Conservation (phyloP, 2,329 filamentous ascomycete genomes). For the Lachnellula suecica region DNA sequence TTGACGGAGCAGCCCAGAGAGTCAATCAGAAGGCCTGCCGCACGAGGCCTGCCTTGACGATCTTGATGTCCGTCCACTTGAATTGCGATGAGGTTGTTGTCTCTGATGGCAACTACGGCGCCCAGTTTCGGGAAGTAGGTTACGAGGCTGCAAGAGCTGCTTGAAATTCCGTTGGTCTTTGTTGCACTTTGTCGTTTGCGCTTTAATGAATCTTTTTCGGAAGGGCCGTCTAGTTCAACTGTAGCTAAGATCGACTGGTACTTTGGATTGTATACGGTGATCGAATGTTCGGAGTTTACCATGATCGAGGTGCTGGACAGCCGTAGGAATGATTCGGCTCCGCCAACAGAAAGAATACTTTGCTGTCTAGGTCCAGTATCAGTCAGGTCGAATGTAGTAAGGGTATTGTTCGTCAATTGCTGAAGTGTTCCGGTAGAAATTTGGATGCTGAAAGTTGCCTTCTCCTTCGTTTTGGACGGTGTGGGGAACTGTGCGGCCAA, state of each 20-base stretch:
- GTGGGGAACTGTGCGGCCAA: conserved; percentile 22
- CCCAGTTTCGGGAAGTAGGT: conserved; percentile 66
- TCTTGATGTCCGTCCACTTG: conserved; percentile 64
- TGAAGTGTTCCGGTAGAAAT: conserved; percentile 63
- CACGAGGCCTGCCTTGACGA: conserved; percentile 53
- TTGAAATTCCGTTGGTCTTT: conserved; percentile 1
- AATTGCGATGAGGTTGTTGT: conserved; percentile 63
- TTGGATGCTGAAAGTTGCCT: conserved; percentile 53
- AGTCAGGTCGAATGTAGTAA: conserved; percentile 65
- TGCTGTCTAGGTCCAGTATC: conserved; percentile 60
- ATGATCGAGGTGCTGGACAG: conserved; percentile 67
- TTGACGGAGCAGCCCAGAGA: conserved; percentile 66
- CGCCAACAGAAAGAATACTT: conserved; percentile 51
- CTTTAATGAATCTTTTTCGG: conserved; percentile 22
- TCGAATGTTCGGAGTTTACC: conserved; percentile 53
- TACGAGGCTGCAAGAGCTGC: conserved; percentile 44
- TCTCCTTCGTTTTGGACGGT: conserved; percentile 3
- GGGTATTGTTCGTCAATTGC: conserved; percentile 50
- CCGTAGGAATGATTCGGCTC: conserved; percentile 61
- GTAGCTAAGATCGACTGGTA: conserved; percentile 53
- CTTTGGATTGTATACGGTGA: conserved; percentile 68
- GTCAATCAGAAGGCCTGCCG: conserved; percentile 67
- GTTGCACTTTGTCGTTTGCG: conserved; percentile 22
- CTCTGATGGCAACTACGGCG: conserved; percentile 63
- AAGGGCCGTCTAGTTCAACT: conserved; percentile 31